Percentiles rank a stretch among this genome's conserved stretches.
Conservation (phyloP, 2,329 filamentous ascomycete species). For the Phoma herbarum region DNA sequence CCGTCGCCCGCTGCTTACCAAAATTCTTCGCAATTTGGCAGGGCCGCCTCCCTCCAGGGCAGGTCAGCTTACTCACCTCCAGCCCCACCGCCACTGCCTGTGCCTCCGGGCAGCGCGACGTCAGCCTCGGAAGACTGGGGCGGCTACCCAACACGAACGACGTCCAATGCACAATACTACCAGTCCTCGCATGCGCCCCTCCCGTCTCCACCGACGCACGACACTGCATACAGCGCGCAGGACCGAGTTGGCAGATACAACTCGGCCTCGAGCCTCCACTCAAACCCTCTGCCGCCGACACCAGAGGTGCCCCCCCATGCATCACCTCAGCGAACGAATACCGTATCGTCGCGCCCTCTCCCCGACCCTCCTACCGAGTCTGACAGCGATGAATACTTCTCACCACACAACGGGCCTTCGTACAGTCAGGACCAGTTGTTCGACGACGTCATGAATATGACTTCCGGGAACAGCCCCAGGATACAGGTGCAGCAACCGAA, state of each 20-base stretch:
- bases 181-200: constrained; percentile 45
- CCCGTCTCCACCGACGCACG: constrained; percentile 46
- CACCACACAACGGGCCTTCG: constrained; percentile 40
- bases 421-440: constrained; percentile 65
- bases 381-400: constrained; percentile 54
- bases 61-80: constrained; percentile 47
- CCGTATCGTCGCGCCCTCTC: constrained; percentile 64
- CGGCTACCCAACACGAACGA: constrained; percentile 40
- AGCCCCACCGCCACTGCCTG: constrained; percentile 49
- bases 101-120: constrained; percentile 45
- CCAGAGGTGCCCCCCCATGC: constrained; percentile 61
- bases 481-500: constrained; percentile 48
- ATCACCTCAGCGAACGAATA: constrained; percentile 61
- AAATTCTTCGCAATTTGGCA: constrained; percentile 42
- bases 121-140: constrained; percentile 48
- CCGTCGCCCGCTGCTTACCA: constrained; percentile 44
- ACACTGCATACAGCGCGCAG: constrained; percentile 41
- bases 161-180: constrained; percentile 44
- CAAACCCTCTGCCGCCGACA: constrained; percentile 56
- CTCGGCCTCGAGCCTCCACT: constrained; percentile 43
- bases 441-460: constrained; percentile 64
- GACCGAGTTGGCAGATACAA: constrained; percentile 43
- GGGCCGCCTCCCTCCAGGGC: constrained; percentile 43
- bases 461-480: constrained; percentile 39
- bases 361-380: constrained; percentile 67